Conservation (phyloP, 768 basidiomycete genomes). For the Naganishia onofrii region DNA sequence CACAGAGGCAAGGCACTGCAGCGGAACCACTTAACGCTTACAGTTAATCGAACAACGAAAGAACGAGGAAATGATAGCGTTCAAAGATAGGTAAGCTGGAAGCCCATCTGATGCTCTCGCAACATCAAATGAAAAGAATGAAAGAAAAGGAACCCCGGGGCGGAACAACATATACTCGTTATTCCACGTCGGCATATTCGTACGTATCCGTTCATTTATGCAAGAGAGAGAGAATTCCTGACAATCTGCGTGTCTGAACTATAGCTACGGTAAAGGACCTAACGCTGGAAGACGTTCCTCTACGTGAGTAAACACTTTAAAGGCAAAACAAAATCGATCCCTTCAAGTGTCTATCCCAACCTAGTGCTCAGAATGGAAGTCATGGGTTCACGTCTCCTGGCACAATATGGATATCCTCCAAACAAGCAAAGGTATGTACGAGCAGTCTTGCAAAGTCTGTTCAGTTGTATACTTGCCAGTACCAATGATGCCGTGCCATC, state of each 20-base stretch:
- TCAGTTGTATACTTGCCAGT: background rate
- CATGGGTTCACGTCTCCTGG: conserved; percentile 30
- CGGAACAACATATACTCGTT: conserved; percentile 42
- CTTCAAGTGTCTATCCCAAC: background rate
- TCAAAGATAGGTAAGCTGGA: conserved; percentile 41
- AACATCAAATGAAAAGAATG: background rate
- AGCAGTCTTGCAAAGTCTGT: background rate
- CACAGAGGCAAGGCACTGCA: background rate
- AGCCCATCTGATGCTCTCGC: background rate
- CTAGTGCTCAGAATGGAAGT: conserved; percentile 19
- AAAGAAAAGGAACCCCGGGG: conserved; percentile 37
- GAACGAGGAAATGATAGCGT: conserved; percentile 45
- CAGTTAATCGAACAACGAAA: background rate
- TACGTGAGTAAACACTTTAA: conserved; percentile 34
- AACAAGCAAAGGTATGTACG: conserved; percentile 2
- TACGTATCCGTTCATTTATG: conserved; percentile 15
- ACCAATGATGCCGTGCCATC: background rate
- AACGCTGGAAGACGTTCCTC: conserved; percentile 34
- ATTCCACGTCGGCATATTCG: conserved; percentile 44
- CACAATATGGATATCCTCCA: conserved; percentile 35
- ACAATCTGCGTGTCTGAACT: background rate
- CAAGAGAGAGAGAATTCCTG: background rate
- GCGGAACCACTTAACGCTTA: background rate
- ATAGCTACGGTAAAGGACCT: conserved; percentile 42
- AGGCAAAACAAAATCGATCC: background rate